Percentiles rank a stretch among this genome's conserved stretches.
These are phyloP conservation scores for Larix sibirica DNA, from an alignment of 83 land plant species.

Conservation along the genomic window DNA sequence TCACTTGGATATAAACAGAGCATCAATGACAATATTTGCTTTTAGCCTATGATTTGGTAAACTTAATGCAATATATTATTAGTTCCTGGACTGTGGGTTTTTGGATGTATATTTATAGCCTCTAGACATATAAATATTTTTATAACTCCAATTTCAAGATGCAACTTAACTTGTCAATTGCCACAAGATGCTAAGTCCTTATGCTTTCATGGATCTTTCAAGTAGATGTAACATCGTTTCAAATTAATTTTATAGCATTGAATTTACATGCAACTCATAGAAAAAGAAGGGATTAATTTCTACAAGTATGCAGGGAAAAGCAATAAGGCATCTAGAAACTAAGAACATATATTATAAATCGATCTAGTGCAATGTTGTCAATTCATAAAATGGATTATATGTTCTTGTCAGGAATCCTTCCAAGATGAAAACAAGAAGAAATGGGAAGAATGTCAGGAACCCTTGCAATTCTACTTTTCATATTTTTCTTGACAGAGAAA, in stretches of 20 bases:
- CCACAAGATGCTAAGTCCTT: neutral
- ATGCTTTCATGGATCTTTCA: neutral
- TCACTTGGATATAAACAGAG: no score
- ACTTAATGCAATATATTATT: neutral
- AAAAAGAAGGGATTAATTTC: neutral
- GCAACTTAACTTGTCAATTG: neutral
- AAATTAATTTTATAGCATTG: neutral
- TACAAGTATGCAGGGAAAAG: neutral
- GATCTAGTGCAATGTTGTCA: constrained; percentile 11
- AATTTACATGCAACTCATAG: neutral
- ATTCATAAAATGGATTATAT: neutral
- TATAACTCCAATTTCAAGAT: neutral
- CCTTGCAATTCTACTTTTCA: constrained; percentile 48
- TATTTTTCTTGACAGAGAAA: no score
- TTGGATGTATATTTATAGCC: neutral
- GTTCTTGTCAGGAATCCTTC: neutral
- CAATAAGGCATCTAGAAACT: neutral
- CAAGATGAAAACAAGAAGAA: constrained; percentile 41
- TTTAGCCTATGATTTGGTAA: constrained; percentile 6
- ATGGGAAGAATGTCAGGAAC: constrained; percentile 63
- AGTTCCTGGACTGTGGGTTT: neutral
- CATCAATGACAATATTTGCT: no score
- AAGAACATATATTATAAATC: neutral
- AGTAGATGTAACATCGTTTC: neutral
- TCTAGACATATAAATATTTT: neutral